phyloP scores from a whole-genome alignment of 805 yeast genomes.

The Maudiozyma saulgeensis region DNA sequence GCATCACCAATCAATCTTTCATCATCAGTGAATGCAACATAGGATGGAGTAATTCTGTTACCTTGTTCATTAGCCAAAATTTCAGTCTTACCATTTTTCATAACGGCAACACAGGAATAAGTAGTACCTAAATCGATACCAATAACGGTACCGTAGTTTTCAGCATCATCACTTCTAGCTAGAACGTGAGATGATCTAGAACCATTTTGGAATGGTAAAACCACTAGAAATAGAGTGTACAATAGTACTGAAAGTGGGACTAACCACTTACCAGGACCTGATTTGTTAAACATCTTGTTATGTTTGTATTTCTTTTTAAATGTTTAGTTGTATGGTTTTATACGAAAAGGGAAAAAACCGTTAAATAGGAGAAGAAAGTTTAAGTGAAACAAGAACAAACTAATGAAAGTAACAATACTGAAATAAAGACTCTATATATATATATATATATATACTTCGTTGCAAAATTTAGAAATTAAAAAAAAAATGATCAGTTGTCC shows the following conservation, averaged over 20 bases:
- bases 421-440: background rate
- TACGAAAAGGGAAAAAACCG: background rate
- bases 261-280: conserved; percentile 31
- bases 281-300: conserved; percentile 3
- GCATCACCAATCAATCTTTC: conserved; percentile 95
- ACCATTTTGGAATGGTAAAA: conserved; percentile 22
- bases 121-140: conserved; percentile 98
- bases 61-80: conserved; percentile 95
- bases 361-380: background rate
- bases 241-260: conserved; percentile 36
- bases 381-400: too few relatives aligned
- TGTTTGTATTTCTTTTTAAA: background rate
- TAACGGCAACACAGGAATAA: conserved; percentile 90
- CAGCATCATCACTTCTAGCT: conserved; percentile 33
- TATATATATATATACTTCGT: background rate
- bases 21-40: conserved; percentile 84
- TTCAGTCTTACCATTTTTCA: conserved; percentile 80
- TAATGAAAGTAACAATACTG: background rate
- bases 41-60: conserved; percentile 92
- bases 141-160: conserved; percentile 57
- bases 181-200: conserved; percentile 24
- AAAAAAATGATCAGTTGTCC: too few relatives aligned
- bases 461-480: background rate
- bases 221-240: conserved; percentile 24
- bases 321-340: background rate